Evolutionary conservation across 768 basidiomycete species (phyloP).

Genomic region (Kwoniella heveanensis): DNA sequence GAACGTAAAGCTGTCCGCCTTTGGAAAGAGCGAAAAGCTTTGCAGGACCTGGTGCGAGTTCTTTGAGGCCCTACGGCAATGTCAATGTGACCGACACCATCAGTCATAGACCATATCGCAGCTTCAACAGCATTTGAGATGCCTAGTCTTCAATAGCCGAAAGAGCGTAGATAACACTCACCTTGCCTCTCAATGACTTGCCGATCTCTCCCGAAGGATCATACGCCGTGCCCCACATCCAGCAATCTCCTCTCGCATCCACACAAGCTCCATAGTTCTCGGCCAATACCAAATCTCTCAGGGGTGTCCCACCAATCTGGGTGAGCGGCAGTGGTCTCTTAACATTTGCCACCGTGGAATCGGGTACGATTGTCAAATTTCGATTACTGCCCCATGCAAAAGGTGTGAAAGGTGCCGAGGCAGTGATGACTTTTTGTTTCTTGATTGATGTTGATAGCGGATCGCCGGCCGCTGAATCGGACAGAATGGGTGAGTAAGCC

Average conservation of each 20-base stretch:
- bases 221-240: slow-evolving; percentile 55
- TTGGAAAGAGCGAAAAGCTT: slow-evolving; percentile 76
- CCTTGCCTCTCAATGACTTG: slow-evolving; percentile 49
- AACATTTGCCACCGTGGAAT: slow-evolving; percentile 27
- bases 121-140: too few relatives aligned
- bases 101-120: too few relatives aligned
- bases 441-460: slow-evolving; percentile 22
- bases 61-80: slow-evolving; percentile 75
- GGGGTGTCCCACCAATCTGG: slow-evolving; percentile 48
- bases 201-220: slow-evolving; percentile 40
- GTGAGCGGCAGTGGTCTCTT: slow-evolving; percentile 43
- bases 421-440: slow-evolving; percentile 18
- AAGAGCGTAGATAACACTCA: too few relatives aligned
- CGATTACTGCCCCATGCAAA: slow-evolving; percentile 53
- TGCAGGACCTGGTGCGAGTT: slow-evolving; percentile 57
- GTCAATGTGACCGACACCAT: too few relatives aligned
- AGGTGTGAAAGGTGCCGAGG: slow-evolving; percentile 36
- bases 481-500: slow-evolving; percentile 15
- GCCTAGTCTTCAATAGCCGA: too few relatives aligned
- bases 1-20: slow-evolving; percentile 72
- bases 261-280: slow-evolving; percentile 55
- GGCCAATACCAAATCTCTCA: slow-evolving; percentile 49
- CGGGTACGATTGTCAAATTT: slow-evolving; percentile 39
- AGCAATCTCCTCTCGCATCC: slow-evolving; percentile 54
- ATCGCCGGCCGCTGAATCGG: slow-evolving; percentile 26